Conservation (phyloP, 1,139 yeast genomes). For the Scheffersomyces cryptocercus region DNA sequence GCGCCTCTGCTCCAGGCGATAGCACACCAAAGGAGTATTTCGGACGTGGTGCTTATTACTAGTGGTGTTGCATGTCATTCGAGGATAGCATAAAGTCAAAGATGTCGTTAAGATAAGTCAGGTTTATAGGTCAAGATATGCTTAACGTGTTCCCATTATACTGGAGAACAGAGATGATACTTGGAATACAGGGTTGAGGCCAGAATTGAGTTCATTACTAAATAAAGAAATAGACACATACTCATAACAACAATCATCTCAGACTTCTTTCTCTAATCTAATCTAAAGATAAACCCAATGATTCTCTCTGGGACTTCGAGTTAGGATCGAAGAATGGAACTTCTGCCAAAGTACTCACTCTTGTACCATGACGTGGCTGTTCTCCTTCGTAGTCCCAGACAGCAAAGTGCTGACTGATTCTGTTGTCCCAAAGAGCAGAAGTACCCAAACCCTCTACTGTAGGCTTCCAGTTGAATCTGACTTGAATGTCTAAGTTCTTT, state of each 20-base stretch:
- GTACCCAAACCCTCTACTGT: slow-evolving; percentile 48
- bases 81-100: too few species aligned
- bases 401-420: slow-evolving; percentile 50
- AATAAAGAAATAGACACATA: too few species aligned
- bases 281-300: slow-evolving; percentile 39
- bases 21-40: slow-evolving; percentile 1
- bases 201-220: too few species aligned
- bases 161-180: too few species aligned
- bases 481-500: slow-evolving; percentile 47
- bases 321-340: slow-evolving; percentile 50
- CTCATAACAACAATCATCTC: too few species aligned
- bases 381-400: slow-evolving; percentile 37
- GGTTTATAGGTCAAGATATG: too few species aligned
- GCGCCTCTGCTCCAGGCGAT: not conserved
- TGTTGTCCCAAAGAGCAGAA: slow-evolving; percentile 59
- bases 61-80: too few species aligned
- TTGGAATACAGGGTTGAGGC: too few species aligned
- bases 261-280: not conserved
- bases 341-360: slow-evolving; percentile 60
- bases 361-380: slow-evolving; percentile 55
- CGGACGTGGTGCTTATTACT: slow-evolving; percentile 6
- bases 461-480: slow-evolving; percentile 54
- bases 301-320: slow-evolving; percentile 55
- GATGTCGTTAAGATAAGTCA: too few species aligned
- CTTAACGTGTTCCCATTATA: too few species aligned